Evolutionary conservation across 495 filamentous ascomycete genomes (phyloP), one percentile per base, ranked within the genome.

Genomic region (Hypoxylon lienhwacheense): DNA sequence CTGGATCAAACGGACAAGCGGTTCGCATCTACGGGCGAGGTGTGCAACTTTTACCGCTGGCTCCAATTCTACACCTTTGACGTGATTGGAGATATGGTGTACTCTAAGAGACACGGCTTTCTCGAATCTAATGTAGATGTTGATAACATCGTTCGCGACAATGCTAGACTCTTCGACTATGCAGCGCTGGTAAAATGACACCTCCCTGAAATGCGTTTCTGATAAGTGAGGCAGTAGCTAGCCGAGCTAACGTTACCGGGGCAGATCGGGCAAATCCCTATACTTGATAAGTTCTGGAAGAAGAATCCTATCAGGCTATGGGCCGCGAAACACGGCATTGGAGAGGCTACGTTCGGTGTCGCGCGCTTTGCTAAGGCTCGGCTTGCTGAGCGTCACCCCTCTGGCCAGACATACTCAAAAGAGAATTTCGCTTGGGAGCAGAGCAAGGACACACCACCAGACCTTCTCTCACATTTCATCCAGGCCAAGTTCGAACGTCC

Each of bases 31-130:
- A 59, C 44, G 1, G 64, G 61, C 0, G 29, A 69, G 14, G 28
- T 29, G 1, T 59, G 79, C 7, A 71, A 85, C 52, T 66, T 85
- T 2, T 71, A 70, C 0, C 67, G 77, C 46, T 82, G 79, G 78
- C 66, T 82, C 24, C 80, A 81, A 53, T 82, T 72, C 39, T 85
- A 79, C 53, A 79, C 81, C 0, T 83, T 82, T 54, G 82, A 84
- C 55, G 79, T 85, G 1, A 82, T 84, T 31, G 79, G 77, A 6
- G 65, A 76, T 32, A 77, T 84, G 41, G 79, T 77, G 0, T 84
- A 76, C 48, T 78, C 75, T 4, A 71, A 78, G 37, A 71, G 76
- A 12, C 76, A 82, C 46, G 77, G 79, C 0, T 80, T 81, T 53
- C 68, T 82, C 0, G 77, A 80, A 41, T 42, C 53, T 12, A 78